phyloP scores from a whole-genome alignment of 129 eudicot genomes.

The Arctium lappa region DNA sequence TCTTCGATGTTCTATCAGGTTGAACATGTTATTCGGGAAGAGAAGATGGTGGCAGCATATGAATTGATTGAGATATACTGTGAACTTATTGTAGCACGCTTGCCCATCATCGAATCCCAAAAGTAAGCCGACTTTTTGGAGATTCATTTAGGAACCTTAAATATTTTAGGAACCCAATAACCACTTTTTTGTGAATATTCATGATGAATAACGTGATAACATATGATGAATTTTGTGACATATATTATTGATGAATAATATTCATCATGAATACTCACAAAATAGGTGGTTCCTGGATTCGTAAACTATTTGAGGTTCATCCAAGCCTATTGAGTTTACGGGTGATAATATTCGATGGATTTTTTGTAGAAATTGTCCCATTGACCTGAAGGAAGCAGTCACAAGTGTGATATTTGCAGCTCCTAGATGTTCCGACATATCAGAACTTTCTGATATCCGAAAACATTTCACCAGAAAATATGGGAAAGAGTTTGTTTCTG shows the following conservation, averaged over 20 bases:
- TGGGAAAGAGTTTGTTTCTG: conserved; percentile 75
- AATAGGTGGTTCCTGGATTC: neutral
- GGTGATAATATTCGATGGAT: neutral
- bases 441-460: conserved; percentile 72
- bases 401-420: conserved; percentile 89
- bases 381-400: conserved; percentile 89
- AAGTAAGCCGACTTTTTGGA: conserved; percentile 46
- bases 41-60: conserved; percentile 91
- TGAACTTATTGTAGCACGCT: conserved; percentile 85
- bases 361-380: conserved; percentile 66
- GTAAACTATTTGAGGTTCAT: neutral
- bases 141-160: neutral
- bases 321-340: neutral
- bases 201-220: neutral
- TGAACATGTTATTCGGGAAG: conserved; percentile 92
- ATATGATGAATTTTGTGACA: neutral
- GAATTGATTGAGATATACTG: conserved; percentile 84
- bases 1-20: conserved; percentile 46
- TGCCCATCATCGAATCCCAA: conserved; percentile 89
- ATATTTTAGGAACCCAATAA: neutral
- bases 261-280: neutral
- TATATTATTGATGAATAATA: neutral
- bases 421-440: conserved; percentile 89
- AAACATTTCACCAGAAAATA: conserved; percentile 78
- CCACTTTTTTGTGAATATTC: neutral